Conservation (phyloP, 2,329 filamentous ascomycete genomes). For the Apiospora marii region DNA sequence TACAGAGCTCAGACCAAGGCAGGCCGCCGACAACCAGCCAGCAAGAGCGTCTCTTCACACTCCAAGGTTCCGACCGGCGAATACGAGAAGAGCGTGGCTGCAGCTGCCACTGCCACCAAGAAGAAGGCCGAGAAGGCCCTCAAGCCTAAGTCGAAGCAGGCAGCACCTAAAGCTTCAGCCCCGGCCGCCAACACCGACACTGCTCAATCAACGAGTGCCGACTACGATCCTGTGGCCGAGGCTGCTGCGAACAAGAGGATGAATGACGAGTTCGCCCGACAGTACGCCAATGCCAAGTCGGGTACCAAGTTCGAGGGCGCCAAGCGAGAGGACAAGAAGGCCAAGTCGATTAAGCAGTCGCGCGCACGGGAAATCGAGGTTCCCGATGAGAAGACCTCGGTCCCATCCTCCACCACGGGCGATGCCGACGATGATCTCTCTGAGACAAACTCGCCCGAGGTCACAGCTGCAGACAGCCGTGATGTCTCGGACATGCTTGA, state of each 20-base stretch:
- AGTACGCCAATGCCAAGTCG: constrained; percentile 74
- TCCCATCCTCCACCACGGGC: constrained; percentile 72
- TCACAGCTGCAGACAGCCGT: constrained; percentile 63
- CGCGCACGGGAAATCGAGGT: constrained; percentile 61
- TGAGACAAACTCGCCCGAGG: constrained; percentile 70
- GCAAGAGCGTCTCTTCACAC: not conserved
- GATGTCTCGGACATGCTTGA: constrained; percentile 95
- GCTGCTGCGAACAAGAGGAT: constrained; percentile 70
- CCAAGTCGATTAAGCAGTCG: constrained; percentile 75
- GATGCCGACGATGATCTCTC: constrained; percentile 87
- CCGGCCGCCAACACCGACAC: constrained; percentile 43
- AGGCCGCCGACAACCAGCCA: constrained; percentile 27
- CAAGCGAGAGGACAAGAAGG: constrained; percentile 64
- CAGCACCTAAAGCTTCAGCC: constrained; percentile 35
- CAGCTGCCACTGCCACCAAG: constrained; percentile 36
- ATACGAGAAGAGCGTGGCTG: constrained; percentile 26
- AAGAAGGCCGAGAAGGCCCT: constrained; percentile 48
- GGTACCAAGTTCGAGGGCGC: constrained; percentile 65
- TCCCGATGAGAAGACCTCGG: constrained; percentile 40
- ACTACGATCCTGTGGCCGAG: constrained; percentile 54
- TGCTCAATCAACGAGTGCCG: constrained; percentile 43
- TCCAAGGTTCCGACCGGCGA: constrained; percentile 19
- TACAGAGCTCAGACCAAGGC: constrained; percentile 29
- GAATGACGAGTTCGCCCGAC: constrained; percentile 73
- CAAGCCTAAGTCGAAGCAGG: constrained; percentile 45